These are phyloP conservation scores for Colletotrichum lupini DNA, from an alignment of 2,329 filamentous ascomycete species.

Conservation along the genomic window DNA sequence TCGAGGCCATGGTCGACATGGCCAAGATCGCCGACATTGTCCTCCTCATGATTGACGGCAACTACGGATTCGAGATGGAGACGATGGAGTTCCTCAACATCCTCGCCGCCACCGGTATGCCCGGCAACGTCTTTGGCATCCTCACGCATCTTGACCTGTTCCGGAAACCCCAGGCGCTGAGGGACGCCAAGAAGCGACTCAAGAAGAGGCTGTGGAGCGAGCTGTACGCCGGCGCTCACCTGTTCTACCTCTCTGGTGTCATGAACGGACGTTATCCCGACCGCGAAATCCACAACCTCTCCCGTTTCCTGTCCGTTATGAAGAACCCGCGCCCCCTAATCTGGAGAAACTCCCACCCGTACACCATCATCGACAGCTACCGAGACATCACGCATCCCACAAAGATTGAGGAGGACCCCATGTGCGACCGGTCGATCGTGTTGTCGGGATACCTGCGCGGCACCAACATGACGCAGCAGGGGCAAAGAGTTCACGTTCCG, in stretches of 20 bases:
- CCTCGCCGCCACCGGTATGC: conserved; percentile 94
- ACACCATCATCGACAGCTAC: conserved; percentile 92
- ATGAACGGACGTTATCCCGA: conserved; percentile 98
- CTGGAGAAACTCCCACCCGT: conserved; percentile 97
- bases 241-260: conserved; percentile 96
- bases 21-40: conserved; percentile 98
- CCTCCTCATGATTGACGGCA: conserved; percentile 97
- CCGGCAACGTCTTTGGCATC: conserved; percentile 97
- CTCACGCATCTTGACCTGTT: conserved; percentile 97
- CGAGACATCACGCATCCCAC: conserved; percentile 95
- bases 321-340: conserved; percentile 97
- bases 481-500: conserved; percentile 90
- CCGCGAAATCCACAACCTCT: conserved; percentile 94
- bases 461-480: conserved; percentile 89
- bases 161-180: conserved; percentile 89
- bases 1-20: conserved; percentile 96
- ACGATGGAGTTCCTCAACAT: conserved; percentile 99
- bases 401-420: conserved; percentile 86
- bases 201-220: conserved; percentile 98
- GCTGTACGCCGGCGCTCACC: conserved; percentile 93
- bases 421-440: conserved; percentile 90
- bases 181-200: conserved; percentile 93
- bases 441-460: conserved; percentile 94
- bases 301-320: conserved; percentile 96
- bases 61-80: conserved; percentile 99